phyloP scores from a whole-genome alignment of 1,284 basidiomycete species.

The Trichosporon coremiiforme region DNA sequence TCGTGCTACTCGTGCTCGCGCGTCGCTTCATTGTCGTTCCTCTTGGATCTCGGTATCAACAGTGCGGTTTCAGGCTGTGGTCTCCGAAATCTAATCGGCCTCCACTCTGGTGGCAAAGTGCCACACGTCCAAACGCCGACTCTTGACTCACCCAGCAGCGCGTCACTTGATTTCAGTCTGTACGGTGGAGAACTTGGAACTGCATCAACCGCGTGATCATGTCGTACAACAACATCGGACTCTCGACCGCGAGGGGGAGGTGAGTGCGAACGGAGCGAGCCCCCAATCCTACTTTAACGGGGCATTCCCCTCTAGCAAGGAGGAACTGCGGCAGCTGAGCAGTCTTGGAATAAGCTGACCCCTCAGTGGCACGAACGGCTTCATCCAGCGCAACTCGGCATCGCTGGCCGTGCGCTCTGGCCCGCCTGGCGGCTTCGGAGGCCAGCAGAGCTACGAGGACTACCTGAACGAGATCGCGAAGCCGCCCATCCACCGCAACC shows the following conservation, averaged over 20 bases:
- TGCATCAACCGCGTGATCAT: slow-evolving; percentile 48
- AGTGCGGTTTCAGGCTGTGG: not conserved
- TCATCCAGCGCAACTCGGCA: slow-evolving; percentile 87
- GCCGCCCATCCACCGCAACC: slow-evolving; percentile 83
- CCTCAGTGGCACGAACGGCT: slow-evolving; percentile 85
- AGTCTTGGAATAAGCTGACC: no score
- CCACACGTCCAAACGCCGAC: slow-evolving; percentile 27
- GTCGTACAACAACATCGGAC: slow-evolving; percentile 63
- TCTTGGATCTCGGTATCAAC: not conserved
- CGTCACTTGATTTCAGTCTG: slow-evolving; percentile 28
- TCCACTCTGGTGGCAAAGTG: slow-evolving; percentile 22
- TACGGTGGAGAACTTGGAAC: slow-evolving; percentile 13
- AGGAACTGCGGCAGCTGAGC: no score
- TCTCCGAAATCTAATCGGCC: slow-evolving; percentile 10
- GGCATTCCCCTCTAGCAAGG: no score
- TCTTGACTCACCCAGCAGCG: slow-evolving; percentile 25
- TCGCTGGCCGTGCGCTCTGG: slow-evolving; percentile 74
- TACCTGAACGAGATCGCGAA: slow-evolving; percentile 59
- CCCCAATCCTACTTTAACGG: no score
- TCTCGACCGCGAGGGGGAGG: slow-evolving; percentile 89
- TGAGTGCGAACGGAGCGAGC: no score
- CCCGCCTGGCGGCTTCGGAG: slow-evolving; percentile 64
- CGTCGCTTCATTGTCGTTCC: slow-evolving; percentile 2
- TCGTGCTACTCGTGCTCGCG: not conserved
- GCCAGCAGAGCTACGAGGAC: slow-evolving; percentile 63